Base-by-base conservation (phyloP, 495 filamentous ascomycete genomes). In the Trichoderma erinaceum region DNA sequence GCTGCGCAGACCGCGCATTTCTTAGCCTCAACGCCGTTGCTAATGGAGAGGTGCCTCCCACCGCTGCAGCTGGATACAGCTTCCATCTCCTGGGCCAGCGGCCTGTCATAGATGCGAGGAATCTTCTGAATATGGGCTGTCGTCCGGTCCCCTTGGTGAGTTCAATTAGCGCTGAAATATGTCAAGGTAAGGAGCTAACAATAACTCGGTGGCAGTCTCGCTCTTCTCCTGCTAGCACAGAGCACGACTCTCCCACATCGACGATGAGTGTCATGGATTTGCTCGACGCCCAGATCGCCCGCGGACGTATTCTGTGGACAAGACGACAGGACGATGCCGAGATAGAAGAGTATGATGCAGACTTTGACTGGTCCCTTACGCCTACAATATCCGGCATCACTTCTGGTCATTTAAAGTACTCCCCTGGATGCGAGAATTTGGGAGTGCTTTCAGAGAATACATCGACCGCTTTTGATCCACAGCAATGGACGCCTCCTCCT, bases 11-110 rank as follows among this genome's bases (percentile, higher is more conserved):
- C 12, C 81, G 84, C 58, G 73, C 80, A 4, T 86, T 73, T 71
- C 68, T 83, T 4, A 82, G 80, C 69, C 71, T 89, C 46, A 72
- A 87, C 65, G 81, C 76, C 4, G 72, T 87, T 41, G 71, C 77
- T 15, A 74, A 82, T 15, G 81, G 75, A 5, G 80, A 83, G 29
- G 70, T 84, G 2, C 75, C 75, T 1, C 75, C 80, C 3, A 76
- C 71, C 23, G 76, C 76, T 12, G 78, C 79, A 32, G 71, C 74
- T 3, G 81, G 79, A 0, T 84, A 78, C 70, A 77, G 81, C 25
- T 83, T 85, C 66, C 69, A 72, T 21, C 66, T 67, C 61, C 27
- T 66, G 21, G 58, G 71, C 50, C 48, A 35, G 8, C 70, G 77
- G 23, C 80, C 78, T 8, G 15, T 77, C 48, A 69, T 70, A n/a